These are phyloP conservation scores for Trichoderma hamatum DNA, from an alignment of 2,329 filamentous ascomycete genomes.

Conservation along the genomic window DNA sequence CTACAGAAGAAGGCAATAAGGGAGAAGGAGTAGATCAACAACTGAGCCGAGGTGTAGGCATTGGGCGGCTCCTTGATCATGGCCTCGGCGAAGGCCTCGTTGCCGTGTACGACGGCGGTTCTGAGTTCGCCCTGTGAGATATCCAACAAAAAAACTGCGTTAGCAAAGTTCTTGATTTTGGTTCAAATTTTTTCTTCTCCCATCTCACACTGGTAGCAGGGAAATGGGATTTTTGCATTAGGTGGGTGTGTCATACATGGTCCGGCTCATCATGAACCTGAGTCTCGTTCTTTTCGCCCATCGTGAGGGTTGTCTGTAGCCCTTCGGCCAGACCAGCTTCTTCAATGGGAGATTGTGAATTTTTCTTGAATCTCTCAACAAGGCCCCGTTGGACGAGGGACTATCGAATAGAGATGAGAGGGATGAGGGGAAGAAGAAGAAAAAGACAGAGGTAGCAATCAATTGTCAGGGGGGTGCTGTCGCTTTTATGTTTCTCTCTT, in stretches of 20 bases:
- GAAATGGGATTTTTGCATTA: neutral
- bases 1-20: conserved; percentile 53
- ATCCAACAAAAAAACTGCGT: neutral
- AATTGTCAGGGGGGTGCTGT: conserved; percentile 7
- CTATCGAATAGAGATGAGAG: neutral
- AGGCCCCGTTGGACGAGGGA: neutral
- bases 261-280: conserved; percentile 16
- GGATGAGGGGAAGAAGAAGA: neutral
- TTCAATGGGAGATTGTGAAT: neutral
- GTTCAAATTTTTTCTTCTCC: neutral
- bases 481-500: conserved; percentile 10
- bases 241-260: conserved; percentile 12
- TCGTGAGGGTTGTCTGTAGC: conserved; percentile 13
- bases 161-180: neutral
- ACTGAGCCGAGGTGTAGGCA: conserved; percentile 43
- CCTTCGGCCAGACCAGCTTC: conserved; percentile 6
- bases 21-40: conserved; percentile 49
- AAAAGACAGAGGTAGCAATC: neutral
- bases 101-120: conserved; percentile 29
- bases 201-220: neutral
- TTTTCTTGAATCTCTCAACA: neutral
- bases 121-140: conserved; percentile 25
- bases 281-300: conserved; percentile 19
- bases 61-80: conserved; percentile 55
- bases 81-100: conserved; percentile 52